Evolutionary conservation across 257 asterid genomes (phyloP).

Genomic region (Salvia splendens): DNA sequence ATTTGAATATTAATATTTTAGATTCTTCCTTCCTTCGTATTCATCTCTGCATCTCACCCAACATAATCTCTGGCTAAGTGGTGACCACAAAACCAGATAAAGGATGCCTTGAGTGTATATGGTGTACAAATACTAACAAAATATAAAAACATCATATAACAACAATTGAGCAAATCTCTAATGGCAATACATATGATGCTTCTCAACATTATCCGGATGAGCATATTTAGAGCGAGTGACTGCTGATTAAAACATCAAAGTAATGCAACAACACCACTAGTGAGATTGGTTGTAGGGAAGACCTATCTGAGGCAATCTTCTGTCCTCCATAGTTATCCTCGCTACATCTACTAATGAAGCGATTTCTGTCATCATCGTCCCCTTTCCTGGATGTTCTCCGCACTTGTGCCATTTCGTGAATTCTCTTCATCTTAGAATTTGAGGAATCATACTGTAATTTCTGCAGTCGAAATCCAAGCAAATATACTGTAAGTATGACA

Average conservation of each 20-base stretch:
- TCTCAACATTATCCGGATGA: conserved; percentile 3
- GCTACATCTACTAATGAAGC: conserved; percentile 35
- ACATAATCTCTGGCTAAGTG: conserved; percentile 9
- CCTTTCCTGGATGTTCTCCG: conserved; percentile 28
- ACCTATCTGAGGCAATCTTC: conserved; percentile 44
- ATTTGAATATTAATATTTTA: neutral
- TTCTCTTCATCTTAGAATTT: conserved; percentile 33
- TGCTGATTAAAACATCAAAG: neutral
- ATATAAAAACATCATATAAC: neutral
- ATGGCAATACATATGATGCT: neutral
- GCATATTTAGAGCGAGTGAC: neutral
- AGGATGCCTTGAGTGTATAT: neutral
- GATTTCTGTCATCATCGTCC: conserved; percentile 36
- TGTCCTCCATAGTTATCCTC: conserved; percentile 38
- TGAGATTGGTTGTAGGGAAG: conserved; percentile 21
- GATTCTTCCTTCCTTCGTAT: neutral
- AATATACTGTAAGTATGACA: conserved; percentile 26
- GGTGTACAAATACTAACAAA: neutral
- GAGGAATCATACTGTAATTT: conserved; percentile 33
- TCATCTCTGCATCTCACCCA: conserved; percentile 11
- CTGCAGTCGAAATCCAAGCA: conserved; percentile 40
- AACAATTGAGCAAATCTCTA: neutral
- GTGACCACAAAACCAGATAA: conserved; percentile 23
- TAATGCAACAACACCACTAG: neutral
- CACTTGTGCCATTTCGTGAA: conserved; percentile 25